Percentiles rank a stretch among this genome's conserved stretches.
phyloP scores from a whole-genome alignment of 352 stramenopile species.

The Blastocystis sp. region DNA sequence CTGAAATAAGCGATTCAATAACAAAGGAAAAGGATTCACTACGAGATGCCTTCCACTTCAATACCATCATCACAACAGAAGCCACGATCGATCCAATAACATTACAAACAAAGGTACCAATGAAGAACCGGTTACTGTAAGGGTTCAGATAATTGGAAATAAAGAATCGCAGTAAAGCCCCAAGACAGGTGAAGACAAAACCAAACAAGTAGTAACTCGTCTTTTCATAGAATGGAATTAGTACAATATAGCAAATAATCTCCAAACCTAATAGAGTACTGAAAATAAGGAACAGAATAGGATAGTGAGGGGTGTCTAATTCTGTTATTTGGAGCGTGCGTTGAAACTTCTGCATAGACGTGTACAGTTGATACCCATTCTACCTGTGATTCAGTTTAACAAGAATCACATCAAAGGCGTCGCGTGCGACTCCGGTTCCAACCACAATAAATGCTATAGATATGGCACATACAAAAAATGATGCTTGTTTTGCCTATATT shows the following conservation, averaged over 20 bases:
- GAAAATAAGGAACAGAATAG: not conserved
- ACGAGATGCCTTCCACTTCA: not conserved
- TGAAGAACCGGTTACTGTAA: not conserved
- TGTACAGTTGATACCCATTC: not conserved
- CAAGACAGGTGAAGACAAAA: not conserved
- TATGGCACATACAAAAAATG: not conserved
- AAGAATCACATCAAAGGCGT: conserved; percentile 3
- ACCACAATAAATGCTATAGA: not conserved
- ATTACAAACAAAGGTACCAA: conserved; percentile 13
- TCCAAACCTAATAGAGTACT: not conserved
- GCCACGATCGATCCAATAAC: not conserved
- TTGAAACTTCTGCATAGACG: not conserved
- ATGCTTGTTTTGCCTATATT: not conserved
- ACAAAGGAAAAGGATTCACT: not conserved
- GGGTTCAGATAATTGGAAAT: not conserved
- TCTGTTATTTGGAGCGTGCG: not conserved
- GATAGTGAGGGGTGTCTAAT: not conserved
- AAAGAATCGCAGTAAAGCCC: conserved; percentile 1
- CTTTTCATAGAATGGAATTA: not conserved
- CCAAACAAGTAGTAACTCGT: not conserved
- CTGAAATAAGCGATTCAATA: not conserved
- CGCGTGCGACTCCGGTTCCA: not conserved
- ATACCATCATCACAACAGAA: not conserved
- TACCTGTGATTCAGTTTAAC: not conserved
- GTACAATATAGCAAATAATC: not conserved